Evolutionary conservation across 2,329 filamentous ascomycete species (phyloP), one percentile per base, ranked within the genome.

Genomic region (Stachybotrys chartarum): DNA sequence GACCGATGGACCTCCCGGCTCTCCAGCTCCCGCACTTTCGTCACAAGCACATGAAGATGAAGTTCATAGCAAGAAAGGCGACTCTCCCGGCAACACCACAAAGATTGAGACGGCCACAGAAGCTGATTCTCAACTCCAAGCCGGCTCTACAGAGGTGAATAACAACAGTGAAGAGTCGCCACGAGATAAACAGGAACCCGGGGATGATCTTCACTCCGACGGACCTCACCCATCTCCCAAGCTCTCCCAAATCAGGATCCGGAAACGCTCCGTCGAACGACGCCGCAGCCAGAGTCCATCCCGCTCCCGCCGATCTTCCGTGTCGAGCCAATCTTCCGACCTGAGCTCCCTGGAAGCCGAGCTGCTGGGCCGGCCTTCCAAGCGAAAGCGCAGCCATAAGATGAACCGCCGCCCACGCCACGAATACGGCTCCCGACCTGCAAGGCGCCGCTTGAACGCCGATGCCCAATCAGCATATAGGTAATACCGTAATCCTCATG

Each of bases 91-190:
- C 4, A 24, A 24, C 24, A 24, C 24, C 24, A 24, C 24, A 24
- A 24, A 24, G 4, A 2, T 24, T 24, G 24, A 24, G 24, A 24
- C 24, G 4, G 24, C 24, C 24, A 24, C 24, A 24, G 24, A 24
- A 24, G 24, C 24, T 24, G 24, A 24, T 24, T 4, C 24, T 24
- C 24, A 24, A 24, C 24, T 24, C 24, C 24, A 24, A 24, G 4
- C 24, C 24, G 24, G 24, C 24, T 24, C 24, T 24, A 4, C 24
- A 42, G 35, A 42, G 35, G 10, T 8, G 45, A 72, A 68, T 39
- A 69, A 75, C 17, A 75, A 78, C 56, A 56, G 70, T 17, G 69
- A 72, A 32, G 72, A 75, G 14, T 80, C 76, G 30, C 24, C 24
- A 24, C 24, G 24, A 24, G 24, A 3, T 24, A 24, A 24, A 4